Base-by-base conservation (phyloP, 257 asterid genomes). In the Solanum infundibuliforme region DNA sequence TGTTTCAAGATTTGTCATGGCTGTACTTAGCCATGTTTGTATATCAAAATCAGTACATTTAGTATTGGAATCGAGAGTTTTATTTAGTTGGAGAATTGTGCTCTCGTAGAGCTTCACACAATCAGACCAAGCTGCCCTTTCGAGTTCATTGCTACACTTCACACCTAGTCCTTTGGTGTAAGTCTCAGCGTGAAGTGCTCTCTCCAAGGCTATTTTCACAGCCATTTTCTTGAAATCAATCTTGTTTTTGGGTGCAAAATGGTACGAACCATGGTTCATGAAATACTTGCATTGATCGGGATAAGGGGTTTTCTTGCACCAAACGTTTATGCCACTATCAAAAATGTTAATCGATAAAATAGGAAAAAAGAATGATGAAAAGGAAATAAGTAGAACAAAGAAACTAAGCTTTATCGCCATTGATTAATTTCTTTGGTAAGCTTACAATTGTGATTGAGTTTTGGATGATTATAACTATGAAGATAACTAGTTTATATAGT, bases 21-120 rank as follows among this genome's bases (percentile, higher is more conserved):
- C 95, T 16, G 98, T 87, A 87, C 98, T 96, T 2, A 96, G 92
- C 98, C 98, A 96, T 0, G 98, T 96, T 73, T 95, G 98, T 1
- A 89, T 41, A 81, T 95, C 98, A 32, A 90, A 94, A 12, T 90
- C 92, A 12, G 91, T 94, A 74, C 96, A 91, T 21, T 89, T 92
- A 9, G 84, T 73, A 89, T 6, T 52, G 43, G 93, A 86, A 85
- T 94, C 93, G 11, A 90, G 13, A 1, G 98, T 95, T 79, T 89
- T 88, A 91, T 94, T 94, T 68, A 96, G 96, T 66, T 94, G 95
- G 29, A 87, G 88, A 73, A 94, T 87, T 36, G 95, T 85, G 87
- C 31, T 62, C 5, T 88, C 83, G 83, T 93, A 96, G 20, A 96
- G 94, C 90, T 90, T 86, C 83, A 93, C 48, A 83, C 98, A 96